Evolutionary conservation across 2,329 filamentous ascomycete genomes (phyloP).

Genomic region (Sporothrix brasiliensis): DNA sequence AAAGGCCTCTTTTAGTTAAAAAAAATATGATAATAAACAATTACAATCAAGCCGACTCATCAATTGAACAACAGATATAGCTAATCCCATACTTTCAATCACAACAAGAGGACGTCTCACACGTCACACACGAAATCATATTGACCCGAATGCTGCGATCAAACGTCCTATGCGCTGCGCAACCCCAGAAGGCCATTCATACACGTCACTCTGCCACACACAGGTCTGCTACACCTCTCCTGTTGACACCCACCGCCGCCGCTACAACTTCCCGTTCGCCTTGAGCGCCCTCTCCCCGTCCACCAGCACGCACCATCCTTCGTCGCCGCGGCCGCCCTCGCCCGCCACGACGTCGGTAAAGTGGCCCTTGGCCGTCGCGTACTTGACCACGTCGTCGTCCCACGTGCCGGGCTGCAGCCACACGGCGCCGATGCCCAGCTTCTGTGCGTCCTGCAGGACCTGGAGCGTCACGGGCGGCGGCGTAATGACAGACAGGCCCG

Average conservation of each 20-base stretch:
- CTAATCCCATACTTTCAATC: too few relatives aligned
- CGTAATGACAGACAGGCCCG: conserved; percentile 83
- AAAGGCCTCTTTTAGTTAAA: too few relatives aligned
- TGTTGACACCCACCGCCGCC: not conserved
- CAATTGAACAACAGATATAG: too few relatives aligned
- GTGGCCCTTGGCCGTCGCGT: conserved; percentile 56
- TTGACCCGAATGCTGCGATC: too few relatives aligned
- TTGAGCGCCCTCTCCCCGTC: conserved; percentile 71
- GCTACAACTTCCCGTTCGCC: conserved; percentile 54
- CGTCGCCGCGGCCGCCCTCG: conserved; percentile 64
- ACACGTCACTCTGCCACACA: too few relatives aligned
- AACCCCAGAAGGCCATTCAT: too few relatives aligned
- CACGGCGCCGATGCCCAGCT: conserved; percentile 71
- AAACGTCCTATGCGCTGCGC: too few relatives aligned
- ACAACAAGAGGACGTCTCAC: too few relatives aligned
- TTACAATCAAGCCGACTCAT: too few relatives aligned
- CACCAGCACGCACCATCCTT: conserved; percentile 87
- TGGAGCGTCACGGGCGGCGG: conserved; percentile 75
- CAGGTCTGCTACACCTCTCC: not conserved
- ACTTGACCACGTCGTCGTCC: conserved; percentile 72
- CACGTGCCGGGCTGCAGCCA: conserved; percentile 93
- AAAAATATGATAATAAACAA: too few relatives aligned
- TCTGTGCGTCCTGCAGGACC: conserved; percentile 75
- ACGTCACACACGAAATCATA: too few relatives aligned
- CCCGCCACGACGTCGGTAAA: conserved; percentile 73